Conservation (phyloP, 1,139 yeast species). For the Taphrina communis region DNA sequence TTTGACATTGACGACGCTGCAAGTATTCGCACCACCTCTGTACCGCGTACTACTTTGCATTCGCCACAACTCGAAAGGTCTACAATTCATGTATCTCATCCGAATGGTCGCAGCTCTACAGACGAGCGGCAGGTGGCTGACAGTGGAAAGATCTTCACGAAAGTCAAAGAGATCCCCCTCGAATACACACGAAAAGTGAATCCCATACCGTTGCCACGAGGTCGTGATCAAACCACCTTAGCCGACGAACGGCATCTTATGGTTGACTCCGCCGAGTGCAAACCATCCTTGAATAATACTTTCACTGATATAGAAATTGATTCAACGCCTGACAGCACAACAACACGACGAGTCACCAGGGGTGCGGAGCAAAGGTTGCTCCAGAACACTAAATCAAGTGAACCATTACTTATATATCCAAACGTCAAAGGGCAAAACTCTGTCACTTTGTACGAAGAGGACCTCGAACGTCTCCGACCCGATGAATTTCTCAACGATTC, state of each 20-base stretch:
- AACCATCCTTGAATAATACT: neutral
- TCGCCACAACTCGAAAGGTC: neutral
- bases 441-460: slow-evolving; percentile 49
- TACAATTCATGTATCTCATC: neutral
- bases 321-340: neutral
- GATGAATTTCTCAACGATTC: slow-evolving; percentile 56
- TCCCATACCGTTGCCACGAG: slow-evolving; percentile 21
- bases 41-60: neutral
- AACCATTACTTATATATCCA: slow-evolving; percentile 42
- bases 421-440: slow-evolving; percentile 48
- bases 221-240: slow-evolving; percentile 4
- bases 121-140: neutral
- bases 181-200: neutral
- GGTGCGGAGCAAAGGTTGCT: slow-evolving; percentile 9
- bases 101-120: neutral
- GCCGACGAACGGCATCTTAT: slow-evolving; percentile 17
- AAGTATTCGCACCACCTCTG: neutral
- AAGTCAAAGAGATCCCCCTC: neutral
- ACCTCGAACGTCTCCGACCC: slow-evolving; percentile 52
- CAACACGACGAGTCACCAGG: neutral
- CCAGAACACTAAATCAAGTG: neutral
- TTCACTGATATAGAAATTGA: neutral
- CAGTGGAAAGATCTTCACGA: neutral
- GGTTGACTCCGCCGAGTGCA: slow-evolving; percentile 10
- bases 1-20: neutral